Evolutionary conservation across 1,139 yeast genomes (phyloP).

Genomic region (Torulaspora pretoriensis): DNA sequence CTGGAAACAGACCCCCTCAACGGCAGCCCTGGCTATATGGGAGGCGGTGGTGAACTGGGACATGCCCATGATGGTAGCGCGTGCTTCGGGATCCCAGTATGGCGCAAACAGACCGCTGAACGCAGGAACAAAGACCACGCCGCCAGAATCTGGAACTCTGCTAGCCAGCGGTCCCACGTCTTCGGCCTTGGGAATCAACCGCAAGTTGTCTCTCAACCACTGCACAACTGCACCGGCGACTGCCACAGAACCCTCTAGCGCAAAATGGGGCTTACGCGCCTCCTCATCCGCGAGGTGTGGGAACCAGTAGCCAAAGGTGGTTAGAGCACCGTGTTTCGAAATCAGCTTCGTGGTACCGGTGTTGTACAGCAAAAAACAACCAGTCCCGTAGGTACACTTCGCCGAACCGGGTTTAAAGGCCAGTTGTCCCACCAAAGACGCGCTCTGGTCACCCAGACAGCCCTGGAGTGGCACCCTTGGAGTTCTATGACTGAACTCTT

Average conservation of each 20-base stretch:
- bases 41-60: constrained; percentile 84
- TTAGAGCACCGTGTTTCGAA: constrained; percentile 75
- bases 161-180: constrained; percentile 90
- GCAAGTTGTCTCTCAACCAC: constrained; percentile 90
- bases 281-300: constrained; percentile 53
- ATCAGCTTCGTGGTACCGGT: constrained; percentile 68
- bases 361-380: constrained; percentile 85
- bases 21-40: constrained; percentile 89
- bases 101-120: constrained; percentile 94
- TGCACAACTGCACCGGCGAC: constrained; percentile 95
- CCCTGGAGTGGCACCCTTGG: constrained; percentile 74
- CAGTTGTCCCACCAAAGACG: constrained; percentile 89
- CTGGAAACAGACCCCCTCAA: constrained; percentile 94
- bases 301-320: constrained; percentile 89
- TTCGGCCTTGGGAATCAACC: constrained; percentile 72
- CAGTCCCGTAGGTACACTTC: constrained; percentile 97
- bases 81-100: constrained; percentile 90
- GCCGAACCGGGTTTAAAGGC: constrained; percentile 83
- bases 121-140: constrained; percentile 93
- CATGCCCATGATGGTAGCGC: constrained; percentile 90
- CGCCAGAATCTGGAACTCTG: constrained; percentile 77
- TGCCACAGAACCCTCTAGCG: constrained; percentile 92
- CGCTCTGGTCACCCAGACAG: constrained; percentile 91
- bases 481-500: constrained; percentile 16
- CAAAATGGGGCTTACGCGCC: constrained; percentile 66